These are phyloP conservation scores for Gossypium schwendimanii DNA, from an alignment of 441 rosid species.

Conservation along the genomic window DNA sequence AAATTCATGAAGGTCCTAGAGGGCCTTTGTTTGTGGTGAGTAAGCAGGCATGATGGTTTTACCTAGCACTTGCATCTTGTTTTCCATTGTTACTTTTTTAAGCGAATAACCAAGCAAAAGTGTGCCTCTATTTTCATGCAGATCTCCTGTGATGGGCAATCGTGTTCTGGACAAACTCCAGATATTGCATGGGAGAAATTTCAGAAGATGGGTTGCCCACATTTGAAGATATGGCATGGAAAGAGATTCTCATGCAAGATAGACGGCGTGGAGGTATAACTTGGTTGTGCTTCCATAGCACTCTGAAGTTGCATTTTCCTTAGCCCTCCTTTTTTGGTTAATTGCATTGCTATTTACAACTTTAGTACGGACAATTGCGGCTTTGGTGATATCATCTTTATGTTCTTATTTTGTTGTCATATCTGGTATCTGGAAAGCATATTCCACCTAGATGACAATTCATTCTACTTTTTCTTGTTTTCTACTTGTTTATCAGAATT, in stretches of 20 bases:
- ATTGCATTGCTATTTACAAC: not conserved
- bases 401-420: not conserved
- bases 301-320: not conserved
- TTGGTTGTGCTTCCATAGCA: not conserved
- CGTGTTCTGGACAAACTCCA: constrained; percentile 71
- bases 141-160: constrained; percentile 59
- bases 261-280: constrained; percentile 62
- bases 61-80: constrained; percentile 7
- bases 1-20: constrained; percentile 67
- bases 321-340: not conserved
- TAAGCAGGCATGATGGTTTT: constrained; percentile 13
- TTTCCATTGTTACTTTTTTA: not conserved
- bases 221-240: constrained; percentile 59
- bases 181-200: constrained; percentile 76
- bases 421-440: not conserved
- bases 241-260: constrained; percentile 74
- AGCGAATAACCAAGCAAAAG: not conserved
- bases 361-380: not conserved
- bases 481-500: not conserved
- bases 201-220: constrained; percentile 54
- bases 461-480: not conserved
- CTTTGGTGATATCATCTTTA: not conserved
- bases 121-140: constrained; percentile 24
- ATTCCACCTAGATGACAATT: not conserved
- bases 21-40: constrained; percentile 81